A percentile compares a stretch with the other conserved stretches of the same genome.
phyloP scores from a whole-genome alignment of 1,284 basidiomycete genomes.

The Fomes fomentarius region DNA sequence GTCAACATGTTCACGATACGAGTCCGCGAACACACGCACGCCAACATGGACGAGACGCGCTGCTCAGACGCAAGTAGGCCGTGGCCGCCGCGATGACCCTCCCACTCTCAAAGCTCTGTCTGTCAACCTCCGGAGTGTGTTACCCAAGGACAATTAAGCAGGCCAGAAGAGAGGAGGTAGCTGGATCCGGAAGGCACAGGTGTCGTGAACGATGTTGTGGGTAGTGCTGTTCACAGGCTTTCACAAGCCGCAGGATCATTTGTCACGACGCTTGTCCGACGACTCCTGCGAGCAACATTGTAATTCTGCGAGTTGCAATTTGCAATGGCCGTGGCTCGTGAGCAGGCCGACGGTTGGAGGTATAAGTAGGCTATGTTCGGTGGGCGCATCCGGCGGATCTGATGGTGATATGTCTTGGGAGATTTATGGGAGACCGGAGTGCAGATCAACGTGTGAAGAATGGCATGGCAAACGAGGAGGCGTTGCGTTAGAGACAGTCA shows the following conservation, averaged over 20 bases:
- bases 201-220: neutral
- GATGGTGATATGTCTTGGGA: conserved; percentile 7
- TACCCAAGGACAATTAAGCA: neutral
- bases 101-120: neutral
- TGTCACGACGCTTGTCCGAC: neutral
- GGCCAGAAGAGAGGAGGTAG: neutral
- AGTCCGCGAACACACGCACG: neutral
- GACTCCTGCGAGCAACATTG: too few relatives aligned
- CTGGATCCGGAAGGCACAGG: neutral
- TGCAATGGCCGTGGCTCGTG: too few relatives aligned
- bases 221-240: too few relatives aligned
- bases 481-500: conserved; percentile 21
- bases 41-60: neutral
- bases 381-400: conserved; percentile 4
- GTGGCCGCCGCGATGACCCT: neutral
- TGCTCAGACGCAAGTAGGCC: neutral
- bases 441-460: conserved; percentile 25
- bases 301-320: too few relatives aligned
- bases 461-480: conserved; percentile 1
- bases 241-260: neutral
- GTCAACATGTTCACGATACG: neutral
- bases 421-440: conserved; percentile 2
- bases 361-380: too few relatives aligned
- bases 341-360: too few relatives aligned
- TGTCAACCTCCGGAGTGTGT: too few relatives aligned